Evolutionary conservation across 805 yeast species (phyloP).

Genomic region (Ogataea populi-albae): DNA sequence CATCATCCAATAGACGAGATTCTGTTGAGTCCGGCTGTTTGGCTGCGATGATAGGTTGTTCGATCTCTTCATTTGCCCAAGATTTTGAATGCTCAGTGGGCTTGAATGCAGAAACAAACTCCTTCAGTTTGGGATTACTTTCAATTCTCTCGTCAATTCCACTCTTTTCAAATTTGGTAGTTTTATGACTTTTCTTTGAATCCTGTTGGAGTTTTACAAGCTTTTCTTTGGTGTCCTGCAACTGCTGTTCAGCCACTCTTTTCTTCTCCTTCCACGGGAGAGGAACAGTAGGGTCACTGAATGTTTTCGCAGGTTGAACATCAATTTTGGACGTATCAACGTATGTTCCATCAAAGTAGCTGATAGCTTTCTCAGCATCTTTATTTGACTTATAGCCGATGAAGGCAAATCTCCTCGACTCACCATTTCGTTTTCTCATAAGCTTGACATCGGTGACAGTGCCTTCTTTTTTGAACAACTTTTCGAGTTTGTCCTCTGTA

Average conservation of each 20-base stretch:
- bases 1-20: conserved; percentile 35
- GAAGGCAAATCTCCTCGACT: conserved; percentile 90
- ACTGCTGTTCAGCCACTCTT: conserved; percentile 47
- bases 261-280: conserved; percentile 56
- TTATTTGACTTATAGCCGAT: conserved; percentile 72
- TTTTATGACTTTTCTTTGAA: conserved; percentile 39
- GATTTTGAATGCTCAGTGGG: conserved; percentile 68
- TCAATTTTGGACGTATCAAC: conserved; percentile 78
- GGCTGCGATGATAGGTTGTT: conserved; percentile 14
- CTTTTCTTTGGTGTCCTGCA: conserved; percentile 49
- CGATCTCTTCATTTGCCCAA: conserved; percentile 66
- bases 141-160: conserved; percentile 59
- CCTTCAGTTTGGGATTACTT: conserved; percentile 65
- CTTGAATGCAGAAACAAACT: conserved; percentile 79
- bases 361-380: conserved; percentile 78
- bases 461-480: conserved; percentile 58
- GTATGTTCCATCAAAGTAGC: conserved; percentile 71
- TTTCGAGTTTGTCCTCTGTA: conserved; percentile 67
- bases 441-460: conserved; percentile 83
- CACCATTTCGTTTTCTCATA: conserved; percentile 77
- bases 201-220: conserved; percentile 48
- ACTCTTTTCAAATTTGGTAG: conserved; percentile 27
- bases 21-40: conserved; percentile 11
- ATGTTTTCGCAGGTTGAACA: conserved; percentile 80
- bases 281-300: conserved; percentile 81